Conservation (phyloP, 2,329 filamentous ascomycete species). For the Huntiella decipiens region DNA sequence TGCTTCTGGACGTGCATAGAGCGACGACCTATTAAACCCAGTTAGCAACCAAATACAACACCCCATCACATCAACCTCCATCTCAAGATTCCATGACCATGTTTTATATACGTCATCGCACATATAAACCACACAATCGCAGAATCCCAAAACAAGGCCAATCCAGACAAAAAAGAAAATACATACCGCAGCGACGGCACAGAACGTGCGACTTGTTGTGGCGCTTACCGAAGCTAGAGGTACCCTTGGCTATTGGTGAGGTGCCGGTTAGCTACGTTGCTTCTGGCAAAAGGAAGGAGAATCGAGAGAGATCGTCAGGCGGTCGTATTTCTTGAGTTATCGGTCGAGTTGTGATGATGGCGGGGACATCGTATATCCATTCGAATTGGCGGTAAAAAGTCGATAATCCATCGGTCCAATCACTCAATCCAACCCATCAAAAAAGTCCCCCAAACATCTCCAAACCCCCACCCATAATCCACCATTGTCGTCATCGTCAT, state of each 20-base stretch:
- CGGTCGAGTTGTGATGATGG: constrained; percentile 6
- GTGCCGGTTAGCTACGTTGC: constrained; percentile 3
- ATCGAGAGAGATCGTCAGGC: background rate
- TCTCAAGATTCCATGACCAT: background rate
- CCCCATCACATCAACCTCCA: no score
- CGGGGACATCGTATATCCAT: no score
- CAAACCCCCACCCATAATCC: background rate
- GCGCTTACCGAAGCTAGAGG: constrained; percentile 42
- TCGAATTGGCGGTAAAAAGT: no score
- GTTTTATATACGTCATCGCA: background rate
- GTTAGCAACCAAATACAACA: background rate
- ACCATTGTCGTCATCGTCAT: no score
- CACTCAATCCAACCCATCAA: background rate
- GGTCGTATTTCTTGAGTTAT: constrained; percentile 2
- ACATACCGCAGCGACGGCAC: constrained; percentile 96
- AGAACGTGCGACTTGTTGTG: constrained; percentile 98
- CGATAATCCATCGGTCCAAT: no score
- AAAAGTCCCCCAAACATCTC: background rate
- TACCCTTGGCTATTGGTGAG: constrained; percentile 32
- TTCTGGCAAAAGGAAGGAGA: background rate
- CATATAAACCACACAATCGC: constrained; percentile 4
- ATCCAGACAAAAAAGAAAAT: constrained; percentile 10
- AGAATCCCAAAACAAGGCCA: constrained; percentile 4
- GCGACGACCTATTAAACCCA: constrained; percentile 49
- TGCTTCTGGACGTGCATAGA: constrained; percentile 99